phyloP scores from a whole-genome alignment of 129 eudicot genomes.

The Helianthus tuberosus region DNA sequence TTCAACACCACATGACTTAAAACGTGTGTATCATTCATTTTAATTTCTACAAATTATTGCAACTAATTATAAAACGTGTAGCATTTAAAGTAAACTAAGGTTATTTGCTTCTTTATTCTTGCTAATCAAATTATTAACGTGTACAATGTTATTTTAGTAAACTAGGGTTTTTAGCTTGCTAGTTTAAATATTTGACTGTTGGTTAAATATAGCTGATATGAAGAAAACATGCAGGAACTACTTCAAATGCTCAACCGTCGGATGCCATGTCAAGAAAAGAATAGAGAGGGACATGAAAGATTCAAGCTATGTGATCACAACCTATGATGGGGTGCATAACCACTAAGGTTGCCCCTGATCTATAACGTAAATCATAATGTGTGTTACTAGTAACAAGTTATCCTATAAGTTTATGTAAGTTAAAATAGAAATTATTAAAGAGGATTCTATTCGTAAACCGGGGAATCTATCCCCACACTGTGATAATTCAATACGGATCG shows the following conservation, averaged over 20 bases:
- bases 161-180: background rate
- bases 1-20: background rate
- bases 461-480: too few relatives aligned
- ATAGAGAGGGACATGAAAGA: constrained; percentile 44
- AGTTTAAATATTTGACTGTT: background rate
- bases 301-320: constrained; percentile 40
- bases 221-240: constrained; percentile 40
- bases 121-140: background rate
- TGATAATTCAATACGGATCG: too few relatives aligned
- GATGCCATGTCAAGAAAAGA: constrained; percentile 51
- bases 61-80: too few relatives aligned
- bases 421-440: too few relatives aligned
- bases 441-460: too few relatives aligned
- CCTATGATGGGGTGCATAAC: constrained; percentile 45
- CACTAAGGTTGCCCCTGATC: constrained; percentile 11
- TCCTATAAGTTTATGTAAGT: too few relatives aligned
- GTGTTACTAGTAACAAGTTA: background rate
- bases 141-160: background rate
- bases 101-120: background rate
- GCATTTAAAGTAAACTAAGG: too few relatives aligned
- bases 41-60: too few relatives aligned
- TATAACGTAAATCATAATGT: background rate
- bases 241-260: constrained; percentile 44
- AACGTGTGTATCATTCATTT: too few relatives aligned
- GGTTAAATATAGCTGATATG: background rate